Evolutionary conservation across 2,329 filamentous ascomycete genomes (phyloP).

Genomic region (Neopestalotiopsis sp.): DNA sequence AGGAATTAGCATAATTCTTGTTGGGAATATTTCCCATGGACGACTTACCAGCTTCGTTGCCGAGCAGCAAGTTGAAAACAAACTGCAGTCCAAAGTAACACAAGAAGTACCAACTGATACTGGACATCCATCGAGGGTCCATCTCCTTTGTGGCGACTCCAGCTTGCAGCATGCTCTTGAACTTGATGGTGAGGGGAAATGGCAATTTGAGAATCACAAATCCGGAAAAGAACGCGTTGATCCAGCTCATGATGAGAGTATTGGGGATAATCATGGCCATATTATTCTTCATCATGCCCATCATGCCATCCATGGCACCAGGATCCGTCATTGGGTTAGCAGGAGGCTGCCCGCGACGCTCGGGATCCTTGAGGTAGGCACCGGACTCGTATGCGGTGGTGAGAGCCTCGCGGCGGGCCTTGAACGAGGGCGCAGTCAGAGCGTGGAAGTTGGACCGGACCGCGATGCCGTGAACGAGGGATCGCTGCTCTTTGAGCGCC

Average conservation of each 20-base stretch:
- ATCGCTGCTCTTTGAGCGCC: conserved; percentile 84
- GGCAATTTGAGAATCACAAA: conserved; percentile 99
- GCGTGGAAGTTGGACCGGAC: conserved; percentile 83
- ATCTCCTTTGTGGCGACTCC: conserved; percentile 95
- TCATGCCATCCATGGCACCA: conserved; percentile 98
- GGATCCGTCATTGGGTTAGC: conserved; percentile 96
- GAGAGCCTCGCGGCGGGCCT: conserved; percentile 79
- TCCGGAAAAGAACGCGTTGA: conserved; percentile 97
- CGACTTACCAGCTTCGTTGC: conserved; percentile 87
- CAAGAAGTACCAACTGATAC: conserved; percentile 98
- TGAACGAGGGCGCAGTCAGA: conserved; percentile 79
- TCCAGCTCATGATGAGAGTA: conserved; percentile 99
- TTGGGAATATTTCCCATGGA: neutral
- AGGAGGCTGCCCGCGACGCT: conserved; percentile 82
- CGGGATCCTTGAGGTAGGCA: conserved; percentile 86
- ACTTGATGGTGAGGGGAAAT: conserved; percentile 96
- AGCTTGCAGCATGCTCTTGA: conserved; percentile 99
- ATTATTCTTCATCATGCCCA: conserved; percentile 99
- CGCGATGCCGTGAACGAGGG: conserved; percentile 81
- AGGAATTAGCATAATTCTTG: neutral
- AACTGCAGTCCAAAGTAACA: conserved; percentile 96
- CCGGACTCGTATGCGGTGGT: conserved; percentile 84
- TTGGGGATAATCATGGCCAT: conserved; percentile 99
- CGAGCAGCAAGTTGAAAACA: conserved; percentile 95
- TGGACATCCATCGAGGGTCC: conserved; percentile 98